Percentiles rank a stretch among this genome's conserved stretches.
Evolutionary conservation across 208 protist genomes (phyloP).

Genomic region (Acanthamoeba lenticulata): DNA sequence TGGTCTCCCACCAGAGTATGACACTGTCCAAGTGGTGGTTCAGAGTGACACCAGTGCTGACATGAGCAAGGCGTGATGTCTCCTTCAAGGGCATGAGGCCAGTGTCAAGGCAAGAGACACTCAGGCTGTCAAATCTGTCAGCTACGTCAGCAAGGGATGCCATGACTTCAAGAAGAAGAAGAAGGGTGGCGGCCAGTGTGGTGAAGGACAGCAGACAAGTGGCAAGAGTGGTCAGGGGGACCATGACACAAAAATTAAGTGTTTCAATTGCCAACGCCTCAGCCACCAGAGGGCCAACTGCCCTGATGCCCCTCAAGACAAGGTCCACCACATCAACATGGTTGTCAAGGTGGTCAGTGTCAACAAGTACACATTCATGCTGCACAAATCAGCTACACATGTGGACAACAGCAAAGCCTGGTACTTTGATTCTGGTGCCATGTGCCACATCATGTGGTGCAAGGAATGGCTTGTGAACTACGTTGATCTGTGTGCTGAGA

Average conservation of each 20-base stretch:
- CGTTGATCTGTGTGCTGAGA: background rate
- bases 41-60: background rate
- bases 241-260: no score
- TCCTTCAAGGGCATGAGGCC: background rate
- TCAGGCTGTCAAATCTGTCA: background rate
- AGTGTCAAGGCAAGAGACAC: background rate
- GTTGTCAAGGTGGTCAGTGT: background rate
- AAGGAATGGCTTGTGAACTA: background rate
- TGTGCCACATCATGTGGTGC: background rate
- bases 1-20: background rate
- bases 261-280: background rate
- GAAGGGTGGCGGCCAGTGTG: background rate
- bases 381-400: background rate
- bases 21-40: background rate
- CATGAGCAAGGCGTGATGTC: background rate
- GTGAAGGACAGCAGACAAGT: background rate
- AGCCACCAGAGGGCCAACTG: no score
- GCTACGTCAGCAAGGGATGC: background rate
- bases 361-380: background rate
- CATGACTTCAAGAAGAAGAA: background rate
- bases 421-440: slow-evolving; percentile 6
- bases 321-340: background rate
- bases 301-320: no score
- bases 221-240: no score
- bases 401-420: background rate